Evolutionary conservation across 306 rosid genomes (phyloP).

Genomic region (Calophaca sinica): DNA sequence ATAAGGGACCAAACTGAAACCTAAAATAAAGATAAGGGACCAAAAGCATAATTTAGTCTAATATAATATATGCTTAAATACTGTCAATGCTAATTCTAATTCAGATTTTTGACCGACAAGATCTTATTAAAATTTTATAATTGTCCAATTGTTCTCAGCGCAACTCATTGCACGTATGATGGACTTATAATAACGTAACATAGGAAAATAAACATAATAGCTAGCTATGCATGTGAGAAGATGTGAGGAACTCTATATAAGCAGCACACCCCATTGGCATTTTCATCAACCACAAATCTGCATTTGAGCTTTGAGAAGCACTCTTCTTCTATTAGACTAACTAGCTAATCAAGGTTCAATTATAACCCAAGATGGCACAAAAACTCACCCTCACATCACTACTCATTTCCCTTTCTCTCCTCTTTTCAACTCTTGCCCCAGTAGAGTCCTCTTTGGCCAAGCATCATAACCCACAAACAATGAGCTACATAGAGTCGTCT

Average conservation of each 20-base stretch:
- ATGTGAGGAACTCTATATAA: constrained; percentile 41
- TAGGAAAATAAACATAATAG: background rate
- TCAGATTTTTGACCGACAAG: no score
- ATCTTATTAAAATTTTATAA: no score
- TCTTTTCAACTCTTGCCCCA: constrained; percentile 21
- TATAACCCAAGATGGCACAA: constrained; percentile 51
- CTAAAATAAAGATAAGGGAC: no score
- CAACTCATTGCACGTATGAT: no score
- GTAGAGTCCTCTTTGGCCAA: constrained; percentile 38
- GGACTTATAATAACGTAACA: background rate
- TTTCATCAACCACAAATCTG: constrained; percentile 18
- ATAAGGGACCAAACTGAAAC: no score
- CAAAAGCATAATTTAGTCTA: no score
- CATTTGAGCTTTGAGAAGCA: background rate
- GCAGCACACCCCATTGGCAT: background rate
- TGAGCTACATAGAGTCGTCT: constrained; percentile 53
- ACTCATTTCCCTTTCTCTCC: constrained; percentile 37
- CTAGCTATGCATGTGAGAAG: constrained; percentile 30
- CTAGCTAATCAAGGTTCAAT: background rate
- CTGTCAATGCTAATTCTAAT: no score
- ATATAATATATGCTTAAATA: no score
- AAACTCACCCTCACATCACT: constrained; percentile 38
- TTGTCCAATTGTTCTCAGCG: no score
- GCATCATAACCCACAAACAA: constrained; percentile 27
- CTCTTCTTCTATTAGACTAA: background rate